Conservation (phyloP, 768 basidiomycete species). For the Kwoniella heveanensis region DNA sequence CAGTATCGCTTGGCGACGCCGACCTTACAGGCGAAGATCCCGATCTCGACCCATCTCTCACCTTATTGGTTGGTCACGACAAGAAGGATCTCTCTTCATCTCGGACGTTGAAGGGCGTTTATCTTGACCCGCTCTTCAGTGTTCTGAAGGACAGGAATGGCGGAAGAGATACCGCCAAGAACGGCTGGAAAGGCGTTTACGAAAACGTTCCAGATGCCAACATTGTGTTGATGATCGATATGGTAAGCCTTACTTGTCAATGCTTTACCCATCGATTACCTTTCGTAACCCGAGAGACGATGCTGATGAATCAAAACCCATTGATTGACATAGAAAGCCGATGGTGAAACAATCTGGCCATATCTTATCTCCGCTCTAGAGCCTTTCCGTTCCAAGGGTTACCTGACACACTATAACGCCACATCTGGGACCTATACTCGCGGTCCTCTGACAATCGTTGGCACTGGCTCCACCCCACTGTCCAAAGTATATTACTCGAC, state of each 20-base stretch:
- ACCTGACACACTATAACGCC: conserved; percentile 28
- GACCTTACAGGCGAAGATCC: neutral
- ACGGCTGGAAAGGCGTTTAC: conserved; percentile 25
- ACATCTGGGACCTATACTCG: conserved; percentile 18
- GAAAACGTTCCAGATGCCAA: conserved; percentile 19
- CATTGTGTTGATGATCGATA: conserved; percentile 37
- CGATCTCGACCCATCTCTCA: conserved; percentile 7
- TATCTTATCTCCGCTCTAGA: conserved; percentile 28
- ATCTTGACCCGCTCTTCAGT: conserved; percentile 33
- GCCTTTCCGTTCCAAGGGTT: conserved; percentile 35
- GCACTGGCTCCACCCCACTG: conserved; percentile 39
- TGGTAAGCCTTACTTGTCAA: conserved; percentile 34
- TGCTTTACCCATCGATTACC: too few relatives aligned
- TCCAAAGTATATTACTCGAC: conserved; percentile 18
- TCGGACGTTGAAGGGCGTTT: conserved; percentile 28
- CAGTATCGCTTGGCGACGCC: neutral
- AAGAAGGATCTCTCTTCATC: conserved; percentile 21
- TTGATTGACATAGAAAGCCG: conserved; percentile 38
- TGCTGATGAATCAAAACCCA: too few relatives aligned
- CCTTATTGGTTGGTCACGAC: conserved; percentile 30
- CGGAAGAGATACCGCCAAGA: neutral
- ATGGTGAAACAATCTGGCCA: conserved; percentile 32
- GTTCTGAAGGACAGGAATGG: conserved; percentile 29
- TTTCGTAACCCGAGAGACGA: too few relatives aligned
- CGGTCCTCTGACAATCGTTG: conserved; percentile 39